Conservation (phyloP, 192 early-diverging fungal genomes). For the Mycoemilia scoparia region DNA sequence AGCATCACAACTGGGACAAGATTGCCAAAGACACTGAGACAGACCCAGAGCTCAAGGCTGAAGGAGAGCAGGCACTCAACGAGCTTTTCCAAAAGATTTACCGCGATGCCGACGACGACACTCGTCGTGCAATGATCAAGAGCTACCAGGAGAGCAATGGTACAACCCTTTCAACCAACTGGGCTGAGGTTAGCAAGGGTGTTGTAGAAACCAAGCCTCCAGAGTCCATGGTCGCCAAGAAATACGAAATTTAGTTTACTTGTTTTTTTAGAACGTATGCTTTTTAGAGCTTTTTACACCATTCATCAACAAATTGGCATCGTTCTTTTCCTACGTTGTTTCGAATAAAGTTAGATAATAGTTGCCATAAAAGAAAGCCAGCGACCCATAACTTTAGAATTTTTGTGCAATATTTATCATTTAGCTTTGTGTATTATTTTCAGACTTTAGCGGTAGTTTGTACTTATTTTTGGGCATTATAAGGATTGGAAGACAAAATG, state of each 20-base stretch:
- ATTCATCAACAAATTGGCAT: too few relatives aligned
- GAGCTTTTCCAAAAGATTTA: slow-evolving; percentile 87
- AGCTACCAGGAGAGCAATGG: slow-evolving; percentile 90
- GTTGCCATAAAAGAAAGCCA: too few relatives aligned
- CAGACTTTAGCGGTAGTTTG: too few relatives aligned
- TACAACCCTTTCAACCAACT: slow-evolving; percentile 87
- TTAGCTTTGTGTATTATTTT: too few relatives aligned
- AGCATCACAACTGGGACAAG: slow-evolving; percentile 70
- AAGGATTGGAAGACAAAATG: too few relatives aligned
- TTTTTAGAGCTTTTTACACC: too few relatives aligned
- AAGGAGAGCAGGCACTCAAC: slow-evolving; percentile 82
- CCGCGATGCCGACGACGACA: slow-evolving; percentile 73
- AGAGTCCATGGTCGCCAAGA: slow-evolving; percentile 78
- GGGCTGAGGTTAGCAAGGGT: slow-evolving; percentile 74
- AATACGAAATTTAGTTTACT: slow-evolving; percentile 28
- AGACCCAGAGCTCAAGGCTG: slow-evolving; percentile 61
- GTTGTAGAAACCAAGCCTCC: slow-evolving; percentile 79
- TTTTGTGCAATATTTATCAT: too few relatives aligned
- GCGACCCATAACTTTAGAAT: too few relatives aligned
- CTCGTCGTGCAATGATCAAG: slow-evolving; percentile 91
- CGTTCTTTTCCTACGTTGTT: too few relatives aligned
- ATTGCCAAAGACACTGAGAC: slow-evolving; percentile 54
- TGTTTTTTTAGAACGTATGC: too few relatives aligned
- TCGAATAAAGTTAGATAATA: too few relatives aligned
- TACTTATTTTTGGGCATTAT: too few relatives aligned